phyloP scores from a whole-genome alignment of 352 stramenopile species.

The Lagenidium sp. region DNA sequence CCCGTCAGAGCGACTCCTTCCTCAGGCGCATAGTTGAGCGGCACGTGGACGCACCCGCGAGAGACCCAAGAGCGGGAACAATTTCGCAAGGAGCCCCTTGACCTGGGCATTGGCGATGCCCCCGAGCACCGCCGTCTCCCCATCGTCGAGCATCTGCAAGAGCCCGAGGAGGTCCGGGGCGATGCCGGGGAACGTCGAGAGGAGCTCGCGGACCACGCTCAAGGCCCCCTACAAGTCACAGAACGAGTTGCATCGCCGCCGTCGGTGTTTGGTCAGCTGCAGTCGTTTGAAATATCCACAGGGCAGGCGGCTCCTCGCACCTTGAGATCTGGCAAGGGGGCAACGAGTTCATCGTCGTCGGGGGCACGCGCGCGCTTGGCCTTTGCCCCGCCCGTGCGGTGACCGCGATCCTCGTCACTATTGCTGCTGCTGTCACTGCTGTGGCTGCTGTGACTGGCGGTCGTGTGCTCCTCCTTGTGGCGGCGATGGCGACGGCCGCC shows the following conservation, averaged over 20 bases:
- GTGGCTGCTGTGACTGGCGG: too few species aligned
- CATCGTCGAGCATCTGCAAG: constrained; percentile 71
- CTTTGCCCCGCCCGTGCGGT: not conserved
- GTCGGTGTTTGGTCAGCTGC: too few species aligned
- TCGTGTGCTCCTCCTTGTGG: too few species aligned
- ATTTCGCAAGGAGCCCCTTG: constrained; percentile 40
- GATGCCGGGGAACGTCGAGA: constrained; percentile 59
- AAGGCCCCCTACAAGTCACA: constrained; percentile 22
- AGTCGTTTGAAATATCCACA: too few species aligned
- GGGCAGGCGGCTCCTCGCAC: too few species aligned
- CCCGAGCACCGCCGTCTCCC: constrained; percentile 62
- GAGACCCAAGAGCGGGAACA: constrained; percentile 65
- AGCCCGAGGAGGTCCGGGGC: constrained; percentile 47
- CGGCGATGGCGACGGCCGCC: not conserved
- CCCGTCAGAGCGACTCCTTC: too few species aligned
- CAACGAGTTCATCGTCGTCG: not conserved
- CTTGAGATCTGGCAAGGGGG: too few species aligned
- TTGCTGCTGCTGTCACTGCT: not conserved
- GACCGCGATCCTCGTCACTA: not conserved
- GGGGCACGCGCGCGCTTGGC: not conserved
- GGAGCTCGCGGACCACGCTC: constrained; percentile 37
- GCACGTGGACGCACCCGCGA: constrained; percentile 8
- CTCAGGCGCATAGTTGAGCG: too few species aligned
- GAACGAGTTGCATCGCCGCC: not conserved
- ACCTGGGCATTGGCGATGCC: constrained; percentile 72